Evolutionary conservation across 306 rosid species (phyloP).

Genomic region (Lathyrus sativus): DNA sequence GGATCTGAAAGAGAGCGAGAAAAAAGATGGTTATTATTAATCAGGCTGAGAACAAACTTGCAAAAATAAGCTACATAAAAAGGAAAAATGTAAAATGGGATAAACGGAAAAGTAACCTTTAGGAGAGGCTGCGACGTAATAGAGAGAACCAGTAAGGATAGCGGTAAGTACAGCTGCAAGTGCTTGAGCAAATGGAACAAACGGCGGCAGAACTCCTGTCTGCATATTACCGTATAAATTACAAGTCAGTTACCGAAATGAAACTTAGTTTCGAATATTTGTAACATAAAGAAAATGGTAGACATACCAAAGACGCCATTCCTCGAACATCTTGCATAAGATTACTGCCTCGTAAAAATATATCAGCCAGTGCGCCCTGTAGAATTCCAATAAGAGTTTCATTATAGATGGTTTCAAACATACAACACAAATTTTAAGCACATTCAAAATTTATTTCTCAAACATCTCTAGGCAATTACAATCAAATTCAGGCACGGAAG

Average conservation of each 20-base stretch:
- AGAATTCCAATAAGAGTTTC: constrained; percentile 12
- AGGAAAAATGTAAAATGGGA: background rate
- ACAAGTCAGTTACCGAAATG: constrained; percentile 26
- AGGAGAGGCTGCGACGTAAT: constrained; percentile 91
- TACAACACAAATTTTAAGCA: background rate
- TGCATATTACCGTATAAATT: constrained; percentile 41
- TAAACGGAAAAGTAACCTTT: constrained; percentile 57
- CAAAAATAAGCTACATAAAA: constrained; percentile 1
- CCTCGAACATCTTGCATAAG: constrained; percentile 75
- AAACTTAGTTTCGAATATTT: constrained; percentile 8
- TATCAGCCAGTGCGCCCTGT: constrained; percentile 92
- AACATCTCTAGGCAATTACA: background rate
- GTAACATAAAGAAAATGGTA: constrained; percentile 9
- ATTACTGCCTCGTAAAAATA: constrained; percentile 81
- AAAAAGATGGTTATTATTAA: constrained; percentile 5
- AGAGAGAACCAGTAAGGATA: constrained; percentile 84
- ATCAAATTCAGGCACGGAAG: constrained; percentile 26
- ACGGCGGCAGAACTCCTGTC: constrained; percentile 90
- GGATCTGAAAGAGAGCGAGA: constrained; percentile 65
- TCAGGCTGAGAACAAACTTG: constrained; percentile 15
- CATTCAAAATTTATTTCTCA: constrained; percentile 15
- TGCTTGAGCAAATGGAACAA: constrained; percentile 98
- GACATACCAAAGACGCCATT: constrained; percentile 85
- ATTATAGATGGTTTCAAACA: constrained; percentile 6
- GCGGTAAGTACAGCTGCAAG: constrained; percentile 96